Conservation (phyloP, 345 rosid species). For the Pistacia integerrima region DNA sequence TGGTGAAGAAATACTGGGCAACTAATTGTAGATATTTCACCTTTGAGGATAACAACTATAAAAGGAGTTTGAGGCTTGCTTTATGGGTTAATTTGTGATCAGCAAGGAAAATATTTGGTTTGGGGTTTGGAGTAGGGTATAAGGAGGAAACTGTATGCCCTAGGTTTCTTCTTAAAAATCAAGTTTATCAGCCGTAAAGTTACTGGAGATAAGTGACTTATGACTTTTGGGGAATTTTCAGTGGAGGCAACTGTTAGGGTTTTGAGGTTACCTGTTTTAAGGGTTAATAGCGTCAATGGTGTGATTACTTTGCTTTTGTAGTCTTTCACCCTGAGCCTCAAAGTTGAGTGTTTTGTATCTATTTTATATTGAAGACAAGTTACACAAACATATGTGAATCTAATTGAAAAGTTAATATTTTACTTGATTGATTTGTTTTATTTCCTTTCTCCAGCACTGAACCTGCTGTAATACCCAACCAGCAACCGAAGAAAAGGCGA, state of each 20-base stretch:
- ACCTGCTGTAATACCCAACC: constrained; percentile 50
- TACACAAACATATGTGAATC: background rate
- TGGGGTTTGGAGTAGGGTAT: background rate
- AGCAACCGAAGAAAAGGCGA: constrained; percentile 79
- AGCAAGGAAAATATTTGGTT: background rate
- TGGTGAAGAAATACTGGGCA: background rate
- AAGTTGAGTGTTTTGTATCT: background rate
- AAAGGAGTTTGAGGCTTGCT: background rate
- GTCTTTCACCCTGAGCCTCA: background rate
- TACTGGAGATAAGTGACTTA: background rate
- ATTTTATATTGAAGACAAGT: background rate
- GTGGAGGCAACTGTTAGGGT: constrained; percentile 4
- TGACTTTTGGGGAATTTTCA: background rate
- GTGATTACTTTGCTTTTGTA: background rate
- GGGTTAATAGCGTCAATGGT: background rate
- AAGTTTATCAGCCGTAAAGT: background rate
- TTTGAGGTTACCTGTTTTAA: background rate
- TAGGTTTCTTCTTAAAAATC: background rate
- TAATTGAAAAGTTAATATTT: background rate
- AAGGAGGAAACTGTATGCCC: constrained; percentile 1
- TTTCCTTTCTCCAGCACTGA: constrained; percentile 51
- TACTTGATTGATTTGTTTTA: constrained; percentile 18
- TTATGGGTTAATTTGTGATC: background rate
- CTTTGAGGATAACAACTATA: background rate
- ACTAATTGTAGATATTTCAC: background rate